phyloP scores from a whole-genome alignment of 2,329 filamentous ascomycete species.

The Fusarium lateritium region DNA sequence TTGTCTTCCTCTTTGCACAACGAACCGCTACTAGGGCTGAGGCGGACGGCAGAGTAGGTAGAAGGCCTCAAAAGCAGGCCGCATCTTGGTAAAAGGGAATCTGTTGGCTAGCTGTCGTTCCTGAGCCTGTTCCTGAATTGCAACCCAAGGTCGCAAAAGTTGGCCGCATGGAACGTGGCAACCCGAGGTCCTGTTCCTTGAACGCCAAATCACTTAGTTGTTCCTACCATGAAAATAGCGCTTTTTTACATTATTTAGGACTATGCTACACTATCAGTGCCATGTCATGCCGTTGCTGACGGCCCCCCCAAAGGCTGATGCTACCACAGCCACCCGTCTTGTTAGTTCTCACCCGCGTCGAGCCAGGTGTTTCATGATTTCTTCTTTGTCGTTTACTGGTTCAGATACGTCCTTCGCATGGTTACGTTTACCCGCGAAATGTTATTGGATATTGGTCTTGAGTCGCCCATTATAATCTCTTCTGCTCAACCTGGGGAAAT shows the following conservation, averaged over 20 bases:
- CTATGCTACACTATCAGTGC: neutral
- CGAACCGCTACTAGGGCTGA: conserved; percentile 25
- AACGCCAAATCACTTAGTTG: conserved; percentile 15
- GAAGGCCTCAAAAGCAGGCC: conserved; percentile 41
- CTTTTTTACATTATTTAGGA: neutral
- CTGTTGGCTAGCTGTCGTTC: conserved; percentile 23
- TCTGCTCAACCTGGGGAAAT: neutral
- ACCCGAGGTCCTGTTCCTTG: conserved; percentile 13
- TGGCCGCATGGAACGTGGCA: conserved; percentile 45
- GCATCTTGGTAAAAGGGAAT: conserved; percentile 22
- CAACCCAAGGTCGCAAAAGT: conserved; percentile 30
- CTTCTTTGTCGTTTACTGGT: conserved; percentile 16
- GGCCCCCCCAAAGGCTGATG: conserved; percentile 10
- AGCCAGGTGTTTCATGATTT: conserved; percentile 40
- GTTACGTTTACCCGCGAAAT: conserved; percentile 11
- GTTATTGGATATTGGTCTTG: conserved; percentile 12
- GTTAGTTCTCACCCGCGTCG: conserved; percentile 40
- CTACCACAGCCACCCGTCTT: conserved; percentile 21
- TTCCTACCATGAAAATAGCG: conserved; percentile 4
- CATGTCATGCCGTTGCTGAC: conserved; percentile 12
- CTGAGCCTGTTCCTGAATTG: conserved; percentile 18
- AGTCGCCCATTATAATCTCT: conserved; percentile 9
- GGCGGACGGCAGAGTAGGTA: neutral
- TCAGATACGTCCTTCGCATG: conserved; percentile 17
- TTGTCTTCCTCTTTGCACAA: conserved; percentile 1